Evolutionary conservation across 2,329 filamentous ascomycete species (phyloP).

Genomic region (Fonsecaea erecta): DNA sequence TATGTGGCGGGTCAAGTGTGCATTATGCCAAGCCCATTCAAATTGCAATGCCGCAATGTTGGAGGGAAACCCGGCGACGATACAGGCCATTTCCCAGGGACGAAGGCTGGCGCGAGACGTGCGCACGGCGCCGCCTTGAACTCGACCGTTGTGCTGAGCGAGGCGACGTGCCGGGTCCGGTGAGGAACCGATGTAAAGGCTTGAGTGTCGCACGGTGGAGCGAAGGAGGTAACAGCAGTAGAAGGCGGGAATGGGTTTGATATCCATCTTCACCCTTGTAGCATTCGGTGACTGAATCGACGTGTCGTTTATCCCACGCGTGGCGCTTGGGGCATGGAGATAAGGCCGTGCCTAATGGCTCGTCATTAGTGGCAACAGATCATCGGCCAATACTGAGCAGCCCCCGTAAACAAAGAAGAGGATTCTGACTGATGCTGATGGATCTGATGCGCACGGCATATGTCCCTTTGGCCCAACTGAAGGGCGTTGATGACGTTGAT

Average conservation of each 20-base stretch:
- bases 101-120: constrained; percentile 71
- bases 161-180: constrained; percentile 84
- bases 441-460: background rate
- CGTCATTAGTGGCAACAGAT: background rate
- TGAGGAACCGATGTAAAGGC: constrained; percentile 87
- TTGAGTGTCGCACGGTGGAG: constrained; percentile 72
- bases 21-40: constrained; percentile 93
- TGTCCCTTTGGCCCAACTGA: background rate
- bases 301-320: background rate
- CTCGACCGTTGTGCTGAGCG: constrained; percentile 86
- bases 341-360: background rate
- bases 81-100: constrained; percentile 88
- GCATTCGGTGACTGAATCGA: background rate
- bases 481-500: too few species aligned
- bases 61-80: constrained; percentile 88
- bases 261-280: constrained; percentile 27
- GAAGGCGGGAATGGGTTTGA: constrained; percentile 76
- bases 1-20: constrained; percentile 80
- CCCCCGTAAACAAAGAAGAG: background rate
- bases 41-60: constrained; percentile 89
- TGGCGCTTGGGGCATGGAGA: background rate
- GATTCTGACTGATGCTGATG: background rate
- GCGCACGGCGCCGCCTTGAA: constrained; percentile 77
- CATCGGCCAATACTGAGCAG: background rate
- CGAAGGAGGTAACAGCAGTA: constrained; percentile 93